Percentiles rank a stretch among this genome's conserved stretches.
phyloP scores from a whole-genome alignment of 2,329 filamentous ascomycete genomes.

The Pestalotiopsis sp. region DNA sequence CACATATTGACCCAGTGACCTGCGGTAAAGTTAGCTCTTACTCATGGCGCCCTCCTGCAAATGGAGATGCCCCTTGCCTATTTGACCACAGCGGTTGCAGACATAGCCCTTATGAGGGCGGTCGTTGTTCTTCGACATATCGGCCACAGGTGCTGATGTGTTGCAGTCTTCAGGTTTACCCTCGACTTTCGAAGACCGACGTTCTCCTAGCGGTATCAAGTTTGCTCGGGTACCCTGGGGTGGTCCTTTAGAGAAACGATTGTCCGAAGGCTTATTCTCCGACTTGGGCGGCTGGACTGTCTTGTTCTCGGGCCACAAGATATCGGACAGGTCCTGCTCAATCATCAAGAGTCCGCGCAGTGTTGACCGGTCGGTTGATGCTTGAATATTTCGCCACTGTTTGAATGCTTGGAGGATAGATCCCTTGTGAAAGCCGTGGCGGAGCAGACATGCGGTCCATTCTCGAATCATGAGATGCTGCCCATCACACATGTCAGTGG shows the following conservation, averaged over 20 bases:
- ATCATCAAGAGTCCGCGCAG: constrained; percentile 29
- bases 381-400: constrained; percentile 24
- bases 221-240: constrained; percentile 12
- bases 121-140: not conserved
- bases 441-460: constrained; percentile 25
- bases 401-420: constrained; percentile 23
- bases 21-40: constrained; percentile 22
- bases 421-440: constrained; percentile 17
- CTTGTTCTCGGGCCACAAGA: constrained; percentile 1
- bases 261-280: not conserved
- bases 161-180: not conserved
- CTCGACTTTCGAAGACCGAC: not conserved
- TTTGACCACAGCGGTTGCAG: constrained; percentile 34
- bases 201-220: constrained; percentile 7
- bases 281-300: not conserved
- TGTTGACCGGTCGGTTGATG: constrained; percentile 23
- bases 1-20: constrained; percentile 42
- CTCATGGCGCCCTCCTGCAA: not conserved
- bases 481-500: constrained; percentile 22
- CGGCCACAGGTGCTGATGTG: not conserved
- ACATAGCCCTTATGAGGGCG: constrained; percentile 23
- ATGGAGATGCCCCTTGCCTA: constrained; percentile 26
- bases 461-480: constrained; percentile 17
- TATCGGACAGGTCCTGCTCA: constrained; percentile 21
- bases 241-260: not conserved